Conservation (phyloP, 495 filamentous ascomycete species). For the Lineolata rhizophorae region DNA sequence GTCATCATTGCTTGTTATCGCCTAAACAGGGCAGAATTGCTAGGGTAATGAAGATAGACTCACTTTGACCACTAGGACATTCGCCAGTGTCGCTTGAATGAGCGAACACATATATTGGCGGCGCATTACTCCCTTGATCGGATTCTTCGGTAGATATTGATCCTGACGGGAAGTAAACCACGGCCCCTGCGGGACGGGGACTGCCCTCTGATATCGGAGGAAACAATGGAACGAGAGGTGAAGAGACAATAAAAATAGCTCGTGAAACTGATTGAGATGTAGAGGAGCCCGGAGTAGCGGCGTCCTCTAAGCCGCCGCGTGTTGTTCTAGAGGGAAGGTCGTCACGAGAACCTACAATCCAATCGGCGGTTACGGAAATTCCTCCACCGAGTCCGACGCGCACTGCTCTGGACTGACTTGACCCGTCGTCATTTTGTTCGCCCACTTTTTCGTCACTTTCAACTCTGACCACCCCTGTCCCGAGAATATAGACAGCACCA, state of each 20-base stretch:
- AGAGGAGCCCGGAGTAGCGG: conserved; percentile 8
- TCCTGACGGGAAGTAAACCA: conserved; percentile 43
- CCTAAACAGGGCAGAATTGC: conserved; percentile 4
- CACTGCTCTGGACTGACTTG: conserved; percentile 14
- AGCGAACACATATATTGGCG: conserved; percentile 49
- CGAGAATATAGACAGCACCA: conserved; percentile 74
- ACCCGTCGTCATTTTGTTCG: neutral
- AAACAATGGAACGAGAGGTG: conserved; percentile 43
- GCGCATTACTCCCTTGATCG: conserved; percentile 11
- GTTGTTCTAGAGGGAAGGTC: conserved; percentile 1
- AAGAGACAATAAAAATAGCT: conserved; percentile 44
- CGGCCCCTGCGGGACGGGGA: conserved; percentile 47
- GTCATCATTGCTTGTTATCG: conserved; percentile 50
- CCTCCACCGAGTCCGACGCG: conserved; percentile 35
- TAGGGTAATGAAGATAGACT: conserved; percentile 24
- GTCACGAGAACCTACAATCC: conserved; percentile 26
- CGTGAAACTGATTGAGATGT: no score
- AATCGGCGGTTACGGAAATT: conserved; percentile 32
- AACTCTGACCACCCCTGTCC: conserved; percentile 32
- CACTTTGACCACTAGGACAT: conserved; percentile 71
- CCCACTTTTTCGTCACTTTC: conserved; percentile 2
- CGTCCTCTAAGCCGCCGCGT: neutral
- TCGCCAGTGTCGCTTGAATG: conserved; percentile 79
- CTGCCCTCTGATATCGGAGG: conserved; percentile 48
- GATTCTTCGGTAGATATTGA: conserved; percentile 4